phyloP scores from a whole-genome alignment of 1,284 basidiomycete genomes.

The Coniferiporia sulphurascens region DNA sequence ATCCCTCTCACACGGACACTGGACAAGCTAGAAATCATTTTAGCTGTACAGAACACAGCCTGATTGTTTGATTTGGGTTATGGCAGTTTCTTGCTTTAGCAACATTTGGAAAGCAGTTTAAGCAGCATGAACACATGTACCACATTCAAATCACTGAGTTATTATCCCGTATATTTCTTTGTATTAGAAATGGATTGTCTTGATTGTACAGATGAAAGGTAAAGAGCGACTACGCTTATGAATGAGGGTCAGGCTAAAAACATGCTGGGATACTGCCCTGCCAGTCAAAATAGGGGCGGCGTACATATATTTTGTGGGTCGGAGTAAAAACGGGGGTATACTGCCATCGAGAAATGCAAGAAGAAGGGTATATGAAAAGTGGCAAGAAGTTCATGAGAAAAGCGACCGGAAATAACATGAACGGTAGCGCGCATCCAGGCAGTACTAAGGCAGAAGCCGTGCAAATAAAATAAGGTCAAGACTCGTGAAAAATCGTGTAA shows the following conservation, averaged over 20 bases:
- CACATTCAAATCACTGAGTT: background rate
- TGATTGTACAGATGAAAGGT: background rate
- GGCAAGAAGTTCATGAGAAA: background rate
- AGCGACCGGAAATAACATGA: background rate
- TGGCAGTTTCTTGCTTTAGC: conserved; percentile 16
- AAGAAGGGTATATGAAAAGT: background rate
- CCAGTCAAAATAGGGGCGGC: background rate
- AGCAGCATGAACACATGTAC: background rate
- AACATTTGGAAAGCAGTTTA: background rate
- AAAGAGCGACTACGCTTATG: background rate
- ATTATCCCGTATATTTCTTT: background rate
- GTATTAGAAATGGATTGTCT: background rate
- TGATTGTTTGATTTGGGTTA: background rate
- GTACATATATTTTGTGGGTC: background rate
- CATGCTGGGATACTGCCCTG: background rate
- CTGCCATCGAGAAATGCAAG: no score
- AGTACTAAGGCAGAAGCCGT: background rate
- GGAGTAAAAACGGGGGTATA: no score
- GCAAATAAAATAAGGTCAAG: background rate
- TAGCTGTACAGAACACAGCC: conserved; percentile 19
- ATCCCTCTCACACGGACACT: conserved; percentile 75
- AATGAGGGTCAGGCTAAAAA: background rate
- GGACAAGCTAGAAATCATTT: conserved; percentile 41
- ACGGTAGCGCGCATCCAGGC: background rate
- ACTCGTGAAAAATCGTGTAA: background rate